Conservation (phyloP, 345 rosid genomes). For the Eucalyptus urophylla region DNA sequence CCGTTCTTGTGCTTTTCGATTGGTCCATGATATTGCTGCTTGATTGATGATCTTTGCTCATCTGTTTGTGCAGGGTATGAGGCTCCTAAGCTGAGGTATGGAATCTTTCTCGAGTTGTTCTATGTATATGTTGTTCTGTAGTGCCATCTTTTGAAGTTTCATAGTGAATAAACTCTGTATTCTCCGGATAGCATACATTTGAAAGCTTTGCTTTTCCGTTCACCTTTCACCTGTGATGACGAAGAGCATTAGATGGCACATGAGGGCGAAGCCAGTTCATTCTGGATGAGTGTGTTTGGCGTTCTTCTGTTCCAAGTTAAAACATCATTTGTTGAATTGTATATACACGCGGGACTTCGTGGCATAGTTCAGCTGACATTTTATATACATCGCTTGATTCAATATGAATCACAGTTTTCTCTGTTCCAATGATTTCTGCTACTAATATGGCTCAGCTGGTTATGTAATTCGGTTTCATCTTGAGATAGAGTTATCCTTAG, state of each 20-base stretch:
- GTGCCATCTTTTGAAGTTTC: not conserved
- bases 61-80: constrained; percentile 19
- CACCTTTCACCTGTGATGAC: not conserved
- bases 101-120: not conserved
- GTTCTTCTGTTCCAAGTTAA: not conserved
- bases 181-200: not conserved
- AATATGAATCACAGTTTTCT: not conserved
- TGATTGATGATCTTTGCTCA: not conserved
- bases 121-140: not conserved
- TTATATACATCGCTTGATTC: not conserved
- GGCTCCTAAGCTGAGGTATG: constrained; percentile 37
- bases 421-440: not conserved
- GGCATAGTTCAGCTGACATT: not conserved
- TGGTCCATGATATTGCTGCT: not conserved
- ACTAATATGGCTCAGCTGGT: not conserved
- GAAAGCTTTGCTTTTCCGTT: not conserved
- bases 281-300: not conserved
- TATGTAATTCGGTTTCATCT: not conserved
- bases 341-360: not conserved
- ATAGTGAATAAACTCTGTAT: not conserved
- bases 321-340: not conserved
- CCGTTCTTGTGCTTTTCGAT: not conserved
- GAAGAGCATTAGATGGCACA: not conserved
- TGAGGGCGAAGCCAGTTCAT: not conserved
- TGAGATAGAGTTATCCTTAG: not conserved